Evolutionary conservation across 192 early-diverging fungal species (phyloP), one percentile per base, ranked within the genome.

Genomic region (Umbelopsis isabellina): DNA sequence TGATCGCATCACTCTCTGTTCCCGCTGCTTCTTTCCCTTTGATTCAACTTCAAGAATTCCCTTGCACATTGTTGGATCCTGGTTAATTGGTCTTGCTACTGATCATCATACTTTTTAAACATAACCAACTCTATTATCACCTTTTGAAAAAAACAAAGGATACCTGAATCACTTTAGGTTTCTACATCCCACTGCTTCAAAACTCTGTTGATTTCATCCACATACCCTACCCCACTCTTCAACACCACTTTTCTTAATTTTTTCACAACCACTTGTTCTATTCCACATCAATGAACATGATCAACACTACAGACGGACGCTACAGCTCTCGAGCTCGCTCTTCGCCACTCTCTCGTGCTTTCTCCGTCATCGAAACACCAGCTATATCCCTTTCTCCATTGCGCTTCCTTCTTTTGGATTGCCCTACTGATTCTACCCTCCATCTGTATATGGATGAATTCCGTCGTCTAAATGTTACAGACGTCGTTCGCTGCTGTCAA

Each of bases 351-450:
- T 78, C 88, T 25, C 86, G 90, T 53, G 87, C 86, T 61, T 78
- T 93, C 61, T 90, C 88, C 1, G 65, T 87, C 23, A 86, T 93
- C 64, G 85, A 91, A 68, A 78, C 83, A 15, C 82, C 80, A 18
- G 72, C 76, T 77, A 75, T 74, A 20, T 61, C 55, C 30, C 27
- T 61, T 16, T 74, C 71, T 27, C 77, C 80, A 61, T 80, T 94
- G 67, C 88, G 92, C 12, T 98, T 98, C 74, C 82, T 98, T 50
- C 94, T 98, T 74, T 88, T 96, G 69, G 96, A 98, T 75, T 97
- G 95, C 67, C 96, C 96, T 7, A 94, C 93, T 13, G 87, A 90
- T 69, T 87, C 87, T 49, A 95, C 90, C 7, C 79, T 98, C 13
- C 83, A 87, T 4, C 83, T 86, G 41, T 95, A 95, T 72, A 67